Evolutionary conservation across 306 rosid species (phyloP).

Genomic region (Ammopiptanthus mongolicus): DNA sequence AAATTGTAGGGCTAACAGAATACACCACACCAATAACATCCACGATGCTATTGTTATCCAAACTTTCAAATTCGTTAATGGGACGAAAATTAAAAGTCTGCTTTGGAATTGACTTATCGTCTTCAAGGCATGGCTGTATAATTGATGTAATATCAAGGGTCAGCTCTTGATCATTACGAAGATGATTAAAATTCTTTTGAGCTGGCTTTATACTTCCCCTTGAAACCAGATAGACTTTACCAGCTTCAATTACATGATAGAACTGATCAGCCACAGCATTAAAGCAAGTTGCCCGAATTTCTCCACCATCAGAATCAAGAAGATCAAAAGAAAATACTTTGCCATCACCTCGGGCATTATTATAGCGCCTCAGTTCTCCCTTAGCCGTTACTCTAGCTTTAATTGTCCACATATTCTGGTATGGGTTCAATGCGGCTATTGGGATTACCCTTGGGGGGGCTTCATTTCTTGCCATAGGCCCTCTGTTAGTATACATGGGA

Average conservation of each 20-base stretch:
- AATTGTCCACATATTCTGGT: conserved; percentile 72
- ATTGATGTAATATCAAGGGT: conserved; percentile 53
- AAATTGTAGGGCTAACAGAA: conserved; percentile 57
- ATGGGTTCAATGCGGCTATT: conserved; percentile 74
- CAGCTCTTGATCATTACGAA: conserved; percentile 64
- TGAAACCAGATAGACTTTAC: conserved; percentile 67
- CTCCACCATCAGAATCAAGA: conserved; percentile 74
- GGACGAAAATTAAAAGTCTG: conserved; percentile 59
- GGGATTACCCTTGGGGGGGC: conserved; percentile 74
- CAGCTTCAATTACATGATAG: conserved; percentile 66
- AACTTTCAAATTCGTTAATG: conserved; percentile 55
- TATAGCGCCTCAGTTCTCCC: conserved; percentile 65
- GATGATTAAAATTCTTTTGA: conserved; percentile 66
- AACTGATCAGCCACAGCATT: conserved; percentile 78
- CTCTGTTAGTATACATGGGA: conserved; percentile 63
- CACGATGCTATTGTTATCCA: conserved; percentile 55
- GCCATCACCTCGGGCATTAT: conserved; percentile 80
- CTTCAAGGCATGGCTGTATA: conserved; percentile 66
- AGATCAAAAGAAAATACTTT: conserved; percentile 93
- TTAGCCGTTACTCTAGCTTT: conserved; percentile 90
- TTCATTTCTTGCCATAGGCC: conserved; percentile 66
- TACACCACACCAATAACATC: conserved; percentile 81
- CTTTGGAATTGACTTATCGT: conserved; percentile 62
- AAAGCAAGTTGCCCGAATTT: conserved; percentile 88
- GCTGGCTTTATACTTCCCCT: conserved; percentile 73